Evolutionary conservation across 805 yeast species (phyloP).

Genomic region (Wilhelminamyces savonicus): DNA sequence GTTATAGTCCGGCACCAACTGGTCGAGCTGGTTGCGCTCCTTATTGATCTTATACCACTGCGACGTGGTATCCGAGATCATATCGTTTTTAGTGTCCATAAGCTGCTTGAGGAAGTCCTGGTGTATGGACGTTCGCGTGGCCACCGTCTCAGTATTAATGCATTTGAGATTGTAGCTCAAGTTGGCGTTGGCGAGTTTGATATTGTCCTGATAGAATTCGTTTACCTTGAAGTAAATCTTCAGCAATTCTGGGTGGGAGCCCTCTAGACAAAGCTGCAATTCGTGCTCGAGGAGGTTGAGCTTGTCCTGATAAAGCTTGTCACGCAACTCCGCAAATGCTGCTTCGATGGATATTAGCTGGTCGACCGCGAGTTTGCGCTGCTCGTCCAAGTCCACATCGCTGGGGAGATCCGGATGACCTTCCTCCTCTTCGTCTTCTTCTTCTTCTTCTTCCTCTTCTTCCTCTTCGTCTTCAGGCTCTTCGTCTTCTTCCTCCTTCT

Average conservation of each 20-base stretch:
- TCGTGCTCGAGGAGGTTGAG: conserved; percentile 73
- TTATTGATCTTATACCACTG: conserved; percentile 89
- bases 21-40: conserved; percentile 80
- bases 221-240: conserved; percentile 66
- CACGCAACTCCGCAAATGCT: conserved; percentile 81
- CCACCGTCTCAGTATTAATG: conserved; percentile 74
- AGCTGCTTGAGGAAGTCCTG: conserved; percentile 71
- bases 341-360: conserved; percentile 76
- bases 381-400: conserved; percentile 27
- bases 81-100: conserved; percentile 57
- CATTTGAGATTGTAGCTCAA: conserved; percentile 61
- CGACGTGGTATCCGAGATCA: conserved; percentile 69
- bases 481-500: conserved; percentile 6
- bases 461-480: conserved; percentile 7
- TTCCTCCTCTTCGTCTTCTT: conserved; percentile 1
- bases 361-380: conserved; percentile 58
- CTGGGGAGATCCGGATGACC: conserved; percentile 1
- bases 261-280: conserved; percentile 77
- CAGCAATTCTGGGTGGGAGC: conserved; percentile 86
- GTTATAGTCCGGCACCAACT: conserved; percentile 49
- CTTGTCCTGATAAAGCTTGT: conserved; percentile 79
- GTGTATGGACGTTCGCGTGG: conserved; percentile 72
- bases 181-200: conserved; percentile 39
- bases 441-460: conserved; percentile 1
- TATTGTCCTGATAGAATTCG: conserved; percentile 64